Evolutionary conservation across 2,329 filamentous ascomycete species (phyloP), one percentile per base, ranked within the genome.

Genomic region (Aspergillus piperis): DNA sequence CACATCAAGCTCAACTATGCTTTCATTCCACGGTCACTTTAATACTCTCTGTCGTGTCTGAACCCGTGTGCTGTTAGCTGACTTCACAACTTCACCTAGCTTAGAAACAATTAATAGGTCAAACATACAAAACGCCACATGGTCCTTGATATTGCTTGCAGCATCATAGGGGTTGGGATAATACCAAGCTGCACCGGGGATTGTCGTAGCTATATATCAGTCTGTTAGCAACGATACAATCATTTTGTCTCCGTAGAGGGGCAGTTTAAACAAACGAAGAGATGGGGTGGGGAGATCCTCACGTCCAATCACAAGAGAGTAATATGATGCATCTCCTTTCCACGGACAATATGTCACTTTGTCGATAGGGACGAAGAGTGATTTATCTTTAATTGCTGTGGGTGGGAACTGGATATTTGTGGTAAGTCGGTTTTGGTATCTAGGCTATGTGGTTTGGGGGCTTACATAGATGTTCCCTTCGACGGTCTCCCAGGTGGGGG

Each of bases 301-400:
- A 80, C 81, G 80, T 54, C 81, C 80, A 8, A 81, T 75, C 10
- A 77, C 80, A 58, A 87, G 71, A 21, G 78, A 82, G 70, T 86
- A 86, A 69, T 87, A 87, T 47, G 77, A 81, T 3, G 84, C 84
- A 30, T 80, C 76, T 2, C 84, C 84, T 69, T 86, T 87, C 83
- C 84, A 86, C 0, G 80, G 79, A 59, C 84, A 87, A 52, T 77
- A 72, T 0, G 84, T 85, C 44, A 75, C 77, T 10, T 80, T 78
- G 13, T 78, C 72, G 6, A 82, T 83, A 17, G 76, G 71, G 42
- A 69, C 73, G 62, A 86, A 79, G 63, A 76, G 64, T 1, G 70
- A 75, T 58, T 80, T 75, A 36, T 76, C 71, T 62, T 81, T 77
- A 62, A 85, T 70, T 7, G 79, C 71, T 7, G 77, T 74, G 0